These are phyloP conservation scores for Polytrichum commune DNA, from an alignment of 225 moss, liverwort and hornwort genomes.

Conservation along the genomic window DNA sequence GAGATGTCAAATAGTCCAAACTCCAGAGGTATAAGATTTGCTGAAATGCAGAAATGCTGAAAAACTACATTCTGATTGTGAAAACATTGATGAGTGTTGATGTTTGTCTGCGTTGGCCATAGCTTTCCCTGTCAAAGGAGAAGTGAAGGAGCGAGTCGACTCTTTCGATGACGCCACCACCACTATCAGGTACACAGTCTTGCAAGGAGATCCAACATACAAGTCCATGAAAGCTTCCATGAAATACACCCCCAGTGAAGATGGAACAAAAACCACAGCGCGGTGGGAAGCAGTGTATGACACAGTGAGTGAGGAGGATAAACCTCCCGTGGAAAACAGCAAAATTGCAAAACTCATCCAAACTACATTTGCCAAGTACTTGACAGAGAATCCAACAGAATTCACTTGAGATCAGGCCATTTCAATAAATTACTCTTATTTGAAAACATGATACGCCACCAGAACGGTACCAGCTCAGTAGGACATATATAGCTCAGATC, in stretches of 20 bases:
- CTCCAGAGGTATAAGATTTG: too few relatives aligned
- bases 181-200: slow-evolving; percentile 4
- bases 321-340: slow-evolving; percentile 1
- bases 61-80: too few relatives aligned
- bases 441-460: too few relatives aligned
- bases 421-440: too few relatives aligned
- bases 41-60: too few relatives aligned
- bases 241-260: slow-evolving; percentile 3
- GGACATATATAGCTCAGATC: too few relatives aligned
- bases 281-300: slow-evolving; percentile 4
- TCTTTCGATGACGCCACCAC: slow-evolving; percentile 1
- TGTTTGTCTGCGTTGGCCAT: too few relatives aligned
- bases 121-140: slow-evolving; percentile 6
- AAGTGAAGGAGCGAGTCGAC: slow-evolving; percentile 10
- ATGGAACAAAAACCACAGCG: not conserved
- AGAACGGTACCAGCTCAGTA: too few relatives aligned
- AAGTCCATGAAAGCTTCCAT: slow-evolving; percentile 7
- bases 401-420: not conserved
- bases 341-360: slow-evolving; percentile 4
- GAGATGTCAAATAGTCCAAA: too few relatives aligned
- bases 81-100: too few relatives aligned
- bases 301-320: slow-evolving; percentile 4
- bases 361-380: slow-evolving; percentile 3
- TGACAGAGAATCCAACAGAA: slow-evolving; percentile 5
- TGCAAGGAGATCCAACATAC: slow-evolving; percentile 8